These are phyloP conservation scores for Davidsoniella neocaledoniae DNA, from an alignment of 2,329 filamentous ascomycete species.

Conservation along the genomic window DNA sequence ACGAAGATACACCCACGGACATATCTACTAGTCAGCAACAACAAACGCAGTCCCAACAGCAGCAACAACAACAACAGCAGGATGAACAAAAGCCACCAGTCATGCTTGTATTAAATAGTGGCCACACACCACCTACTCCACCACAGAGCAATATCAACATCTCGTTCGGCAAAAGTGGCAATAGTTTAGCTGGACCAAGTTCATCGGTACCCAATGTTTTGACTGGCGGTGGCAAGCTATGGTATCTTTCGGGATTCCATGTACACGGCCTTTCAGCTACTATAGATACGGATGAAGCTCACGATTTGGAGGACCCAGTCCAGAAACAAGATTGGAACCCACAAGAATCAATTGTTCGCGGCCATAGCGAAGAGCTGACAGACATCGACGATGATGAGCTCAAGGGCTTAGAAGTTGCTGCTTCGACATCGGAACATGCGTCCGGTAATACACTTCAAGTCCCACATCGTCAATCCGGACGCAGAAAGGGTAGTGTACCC, in stretches of 20 bases:
- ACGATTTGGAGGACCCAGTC: no score
- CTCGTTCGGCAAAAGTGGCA: slow-evolving; percentile 1
- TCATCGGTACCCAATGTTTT: slow-evolving; percentile 7
- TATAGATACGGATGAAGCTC: neutral
- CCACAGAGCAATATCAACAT: slow-evolving; percentile 11
- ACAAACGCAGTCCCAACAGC: neutral
- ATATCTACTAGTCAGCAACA: neutral
- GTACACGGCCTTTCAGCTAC: slow-evolving; percentile 8
- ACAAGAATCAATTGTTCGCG: slow-evolving; percentile 41
- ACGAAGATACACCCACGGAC: neutral
- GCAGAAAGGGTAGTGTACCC: neutral
- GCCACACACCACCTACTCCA: slow-evolving; percentile 11
- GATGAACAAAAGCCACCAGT: neutral
- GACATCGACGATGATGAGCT: slow-evolving; percentile 87
- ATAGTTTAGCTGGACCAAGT: no score
- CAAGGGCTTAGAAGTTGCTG: slow-evolving; percentile 38
- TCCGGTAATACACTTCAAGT: neutral
- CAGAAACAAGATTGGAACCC: slow-evolving; percentile 37
- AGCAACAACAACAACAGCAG: neutral
- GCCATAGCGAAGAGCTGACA: slow-evolving; percentile 71
- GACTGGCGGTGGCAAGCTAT: slow-evolving; percentile 7
- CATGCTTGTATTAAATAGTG: neutral
- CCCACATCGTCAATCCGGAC: neutral
- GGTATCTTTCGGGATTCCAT: slow-evolving; percentile 8
- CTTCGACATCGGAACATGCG: neutral